Percentiles rank a stretch among this genome's conserved stretches.
These are phyloP conservation scores for Auricularia cornea DNA, from an alignment of 768 basidiomycete species.

Conservation along the genomic window DNA sequence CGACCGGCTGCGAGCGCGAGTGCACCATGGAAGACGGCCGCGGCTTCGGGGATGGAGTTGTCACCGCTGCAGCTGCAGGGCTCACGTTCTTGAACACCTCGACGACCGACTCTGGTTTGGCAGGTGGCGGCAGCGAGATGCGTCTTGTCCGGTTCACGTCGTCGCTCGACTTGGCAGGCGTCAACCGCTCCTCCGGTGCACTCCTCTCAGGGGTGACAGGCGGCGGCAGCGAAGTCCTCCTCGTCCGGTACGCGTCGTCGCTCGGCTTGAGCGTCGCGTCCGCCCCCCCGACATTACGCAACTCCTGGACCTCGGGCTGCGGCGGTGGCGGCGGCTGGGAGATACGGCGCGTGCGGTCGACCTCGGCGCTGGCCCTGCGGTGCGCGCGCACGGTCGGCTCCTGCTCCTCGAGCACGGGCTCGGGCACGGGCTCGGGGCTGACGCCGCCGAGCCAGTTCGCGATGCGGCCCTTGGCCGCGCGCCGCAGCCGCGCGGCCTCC, in stretches of 20 bases:
- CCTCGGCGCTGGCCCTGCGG: not conserved
- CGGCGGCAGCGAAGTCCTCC: not conserved
- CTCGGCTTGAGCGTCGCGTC: not conserved
- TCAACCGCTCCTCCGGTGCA: not conserved
- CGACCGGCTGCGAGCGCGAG: not conserved
- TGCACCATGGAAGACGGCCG: not conserved
- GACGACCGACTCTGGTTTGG: not conserved
- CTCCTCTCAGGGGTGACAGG: not conserved
- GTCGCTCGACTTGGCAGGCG: not conserved
- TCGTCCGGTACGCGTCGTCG: not conserved
- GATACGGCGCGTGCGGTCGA: not conserved
- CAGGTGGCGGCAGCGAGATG: not conserved
- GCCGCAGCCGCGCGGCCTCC: conserved; percentile 30
- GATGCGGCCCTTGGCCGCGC: conserved; percentile 60
- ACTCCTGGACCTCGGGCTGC: not conserved
- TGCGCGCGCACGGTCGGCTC: not conserved
- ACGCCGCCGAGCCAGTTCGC: conserved; percentile 69
- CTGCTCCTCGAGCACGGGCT: not conserved
- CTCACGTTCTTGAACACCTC: not conserved
- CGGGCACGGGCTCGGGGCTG: conserved; percentile 33
- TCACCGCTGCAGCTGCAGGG: not conserved
- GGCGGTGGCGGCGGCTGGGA: not conserved
- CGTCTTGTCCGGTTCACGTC: not conserved
- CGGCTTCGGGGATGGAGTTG: not conserved
- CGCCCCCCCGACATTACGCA: not conserved